Base-by-base conservation (phyloP, 1,284 basidiomycete species). In the Phylloboletellus chloephorus region DNA sequence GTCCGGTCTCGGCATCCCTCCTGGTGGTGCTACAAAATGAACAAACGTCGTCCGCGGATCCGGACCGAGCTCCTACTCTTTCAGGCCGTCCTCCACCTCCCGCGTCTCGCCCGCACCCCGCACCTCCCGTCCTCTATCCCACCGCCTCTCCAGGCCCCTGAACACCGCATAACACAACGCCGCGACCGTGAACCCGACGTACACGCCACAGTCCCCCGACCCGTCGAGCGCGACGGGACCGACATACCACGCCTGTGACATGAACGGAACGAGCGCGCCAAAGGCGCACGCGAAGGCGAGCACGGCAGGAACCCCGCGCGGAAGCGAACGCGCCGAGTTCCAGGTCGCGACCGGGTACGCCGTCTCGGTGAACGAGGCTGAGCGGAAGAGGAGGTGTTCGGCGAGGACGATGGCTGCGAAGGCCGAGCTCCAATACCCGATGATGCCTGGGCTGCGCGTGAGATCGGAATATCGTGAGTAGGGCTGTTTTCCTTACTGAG, bases 381-480 rank as follows among this genome's bases (percentile, higher is more conserved):
- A 52, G 2, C 77, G 73, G 60, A 80, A 78, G 31, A 81, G 39
- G 46, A 78, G 54, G 50, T 82, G 79, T 50, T 83, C 82, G 3
- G 65, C 62, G 26, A 79, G 53, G 26, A 78, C 60, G 48, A 80
- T 74, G 1, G 67, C 71, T 17, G 67, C 62, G 60, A 74, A 82
- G 4, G 68, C 66, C n/a, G 73, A 60, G 29, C 71, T 61, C 79
- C 79, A 81, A 60, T 80, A 81, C 13, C 79, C 77, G 46, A 79
- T 76, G 31, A 79, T 51, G 29, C 61, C 69, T 67, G 50, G 23
- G 2, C 3, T 21, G 15, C 40, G 43, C 11, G n/a, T 49, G 25
- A 52, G 36, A 31, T n/a, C 8, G 7, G 5, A 7, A 21, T 2
- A 20, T 11, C 11, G 12, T 3, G 21, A 11, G 23, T 9, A 26